Conservation (phyloP, 257 asterid genomes). For the Avicennia marina region DNA sequence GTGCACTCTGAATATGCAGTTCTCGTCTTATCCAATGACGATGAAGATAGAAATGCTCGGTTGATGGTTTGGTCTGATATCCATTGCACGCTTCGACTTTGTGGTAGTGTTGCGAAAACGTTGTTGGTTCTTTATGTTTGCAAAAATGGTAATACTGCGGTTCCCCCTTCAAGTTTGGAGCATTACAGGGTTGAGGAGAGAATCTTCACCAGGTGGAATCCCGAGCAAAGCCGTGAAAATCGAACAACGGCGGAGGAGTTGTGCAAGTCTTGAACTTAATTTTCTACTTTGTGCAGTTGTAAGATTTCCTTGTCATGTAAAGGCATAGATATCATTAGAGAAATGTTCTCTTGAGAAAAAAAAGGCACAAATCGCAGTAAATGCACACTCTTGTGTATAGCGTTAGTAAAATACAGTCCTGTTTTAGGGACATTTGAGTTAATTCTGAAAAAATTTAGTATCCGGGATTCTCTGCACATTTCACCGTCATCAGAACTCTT, state of each 20-base stretch:
- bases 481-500: no score
- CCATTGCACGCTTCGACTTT: slow-evolving; percentile 74
- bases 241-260: not conserved
- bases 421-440: no score
- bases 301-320: no score
- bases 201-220: slow-evolving; percentile 61
- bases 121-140: slow-evolving; percentile 48
- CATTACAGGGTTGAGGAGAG: slow-evolving; percentile 50
- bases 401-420: no score
- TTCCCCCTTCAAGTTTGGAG: slow-evolving; percentile 34
- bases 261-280: no score
- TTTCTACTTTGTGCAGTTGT: no score
- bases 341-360: no score
- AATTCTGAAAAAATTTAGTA: no score
- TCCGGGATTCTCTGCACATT: no score
- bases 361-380: no score
- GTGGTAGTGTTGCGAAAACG: slow-evolving; percentile 82
- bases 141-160: slow-evolving; percentile 11
- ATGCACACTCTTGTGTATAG: no score
- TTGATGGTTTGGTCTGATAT: slow-evolving; percentile 81
- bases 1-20: slow-evolving; percentile 91
- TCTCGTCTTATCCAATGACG: slow-evolving; percentile 33
- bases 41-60: slow-evolving; percentile 33
- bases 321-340: no score
- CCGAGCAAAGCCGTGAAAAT: slow-evolving; percentile 53